Base-by-base conservation (phyloP, 1,139 yeast species). In the Pichia norvegensis region DNA sequence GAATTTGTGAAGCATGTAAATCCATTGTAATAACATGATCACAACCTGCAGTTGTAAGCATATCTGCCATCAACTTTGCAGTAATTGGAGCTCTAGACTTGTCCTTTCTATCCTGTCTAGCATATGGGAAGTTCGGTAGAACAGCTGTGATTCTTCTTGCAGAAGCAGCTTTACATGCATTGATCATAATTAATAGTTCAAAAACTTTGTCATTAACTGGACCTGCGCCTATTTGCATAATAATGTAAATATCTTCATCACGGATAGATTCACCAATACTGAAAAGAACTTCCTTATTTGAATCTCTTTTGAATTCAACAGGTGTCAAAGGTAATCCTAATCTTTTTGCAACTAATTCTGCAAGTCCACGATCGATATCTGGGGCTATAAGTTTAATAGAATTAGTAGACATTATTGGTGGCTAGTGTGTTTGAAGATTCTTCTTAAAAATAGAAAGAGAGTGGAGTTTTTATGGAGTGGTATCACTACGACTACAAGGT, bases 21-120 rank as follows among this genome's bases (percentile, higher is more conserved):
- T 92, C 98, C 95, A 92, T 87, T 38, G 97, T 92, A 57, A 92
- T 92, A 33, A 92, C 95, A 66, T 92, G 98, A 65, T 88, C 81
- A 65, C 97, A 90, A 9, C 98, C 98, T 16, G 97, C 96, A 4
- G 96, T 85, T 47, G 92, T 87, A 50, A 92, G 72, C 85, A 92
- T 79, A 61, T 90, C 92, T 38, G 98, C 97, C 81, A 90, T 85
- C 51, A 90, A 74, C 66, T 92, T 90, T 48, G 98, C 97, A 10
- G 97, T 90, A 58, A 92, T 92, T 44, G 97, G 97, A 10, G 98
- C 98, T 60, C 98, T 76, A 50, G 90, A 79, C 67, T 92, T 92
- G 67, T 92, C 97, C 67, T 92, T 92, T 64, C 95, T 79, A 67
- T 92, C 98, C 68, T 92, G 98, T 67, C 98, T 80, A 22, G 97